Percentiles rank a stretch among this genome's conserved stretches.
Evolutionary conservation across 495 filamentous ascomycete species (phyloP).

Genomic region (Xylaria cubensis): DNA sequence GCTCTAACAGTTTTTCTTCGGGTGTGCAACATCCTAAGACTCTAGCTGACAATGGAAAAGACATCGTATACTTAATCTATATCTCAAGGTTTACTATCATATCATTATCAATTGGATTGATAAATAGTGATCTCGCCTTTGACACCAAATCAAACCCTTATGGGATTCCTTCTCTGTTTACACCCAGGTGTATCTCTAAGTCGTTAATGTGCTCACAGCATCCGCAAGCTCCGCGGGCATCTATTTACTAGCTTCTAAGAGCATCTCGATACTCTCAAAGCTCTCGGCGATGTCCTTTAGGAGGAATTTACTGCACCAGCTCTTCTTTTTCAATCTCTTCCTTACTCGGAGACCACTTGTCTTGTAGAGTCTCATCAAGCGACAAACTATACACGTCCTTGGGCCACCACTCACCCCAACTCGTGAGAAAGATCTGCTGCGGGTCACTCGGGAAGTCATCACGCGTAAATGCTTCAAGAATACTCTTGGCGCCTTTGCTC

Average conservation of each 20-base stretch:
- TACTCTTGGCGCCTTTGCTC: neutral
- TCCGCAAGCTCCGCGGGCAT: neutral
- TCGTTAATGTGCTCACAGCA: neutral
- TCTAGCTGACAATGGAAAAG: neutral
- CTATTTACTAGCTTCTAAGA: neutral
- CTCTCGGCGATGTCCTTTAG: neutral
- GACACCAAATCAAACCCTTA: neutral
- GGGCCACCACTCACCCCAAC: neutral
- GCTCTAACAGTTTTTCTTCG: neutral
- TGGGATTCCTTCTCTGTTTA: neutral
- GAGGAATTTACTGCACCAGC: neutral
- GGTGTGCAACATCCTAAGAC: neutral
- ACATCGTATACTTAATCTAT: too few species aligned
- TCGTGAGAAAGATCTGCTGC: neutral
- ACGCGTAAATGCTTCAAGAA: neutral
- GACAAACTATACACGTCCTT: neutral
- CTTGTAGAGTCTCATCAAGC: neutral
- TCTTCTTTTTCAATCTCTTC: conserved; percentile 12
- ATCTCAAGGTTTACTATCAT: neutral
- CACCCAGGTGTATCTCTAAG: neutral
- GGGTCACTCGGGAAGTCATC: neutral
- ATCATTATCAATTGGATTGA: neutral
- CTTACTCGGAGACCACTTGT: conserved; percentile 1
- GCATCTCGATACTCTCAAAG: neutral
- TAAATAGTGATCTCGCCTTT: neutral